Percentiles rank a stretch among this genome's conserved stretches.
These are phyloP conservation scores for Zasmidium citrigriseum DNA, from an alignment of 2,329 filamentous ascomycete species.

Conservation along the genomic window DNA sequence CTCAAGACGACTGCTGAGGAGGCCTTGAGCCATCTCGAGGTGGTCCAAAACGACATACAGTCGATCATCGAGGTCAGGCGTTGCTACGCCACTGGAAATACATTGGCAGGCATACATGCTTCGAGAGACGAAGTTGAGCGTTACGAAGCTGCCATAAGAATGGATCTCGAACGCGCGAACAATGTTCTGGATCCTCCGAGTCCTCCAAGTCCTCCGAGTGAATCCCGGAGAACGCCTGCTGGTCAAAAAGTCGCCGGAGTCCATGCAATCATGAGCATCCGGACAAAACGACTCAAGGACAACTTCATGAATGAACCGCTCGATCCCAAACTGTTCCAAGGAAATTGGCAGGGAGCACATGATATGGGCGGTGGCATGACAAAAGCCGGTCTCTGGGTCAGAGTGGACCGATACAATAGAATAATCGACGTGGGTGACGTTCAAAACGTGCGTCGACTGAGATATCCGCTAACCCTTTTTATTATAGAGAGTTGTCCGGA, in stretches of 20 bases:
- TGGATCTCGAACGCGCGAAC: no score
- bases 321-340: not conserved
- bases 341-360: not conserved
- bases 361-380: not conserved
- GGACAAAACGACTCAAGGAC: not conserved
- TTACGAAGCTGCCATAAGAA: no score
- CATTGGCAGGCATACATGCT: no score
- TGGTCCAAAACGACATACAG: not conserved
- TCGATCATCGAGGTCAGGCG: not conserved
- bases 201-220: no score
- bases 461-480: not conserved
- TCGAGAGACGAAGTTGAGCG: no score
- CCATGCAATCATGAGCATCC: no score
- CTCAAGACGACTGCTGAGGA: not conserved
- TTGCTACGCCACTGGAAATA: no score
- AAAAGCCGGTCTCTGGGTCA: not conserved
- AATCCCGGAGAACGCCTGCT: no score
- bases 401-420: not conserved
- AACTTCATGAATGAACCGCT: not conserved
- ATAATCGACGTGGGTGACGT: not conserved
- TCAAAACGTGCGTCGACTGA: not conserved
- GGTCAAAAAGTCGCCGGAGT: no score
- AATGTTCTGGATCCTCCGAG: no score
- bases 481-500: not conserved
- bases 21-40: not conserved